A percentile compares a stretch with the other conserved stretches of the same genome.
Evolutionary conservation across 495 filamentous ascomycete species (phyloP).

Genomic region (Aspergillus wentii): DNA sequence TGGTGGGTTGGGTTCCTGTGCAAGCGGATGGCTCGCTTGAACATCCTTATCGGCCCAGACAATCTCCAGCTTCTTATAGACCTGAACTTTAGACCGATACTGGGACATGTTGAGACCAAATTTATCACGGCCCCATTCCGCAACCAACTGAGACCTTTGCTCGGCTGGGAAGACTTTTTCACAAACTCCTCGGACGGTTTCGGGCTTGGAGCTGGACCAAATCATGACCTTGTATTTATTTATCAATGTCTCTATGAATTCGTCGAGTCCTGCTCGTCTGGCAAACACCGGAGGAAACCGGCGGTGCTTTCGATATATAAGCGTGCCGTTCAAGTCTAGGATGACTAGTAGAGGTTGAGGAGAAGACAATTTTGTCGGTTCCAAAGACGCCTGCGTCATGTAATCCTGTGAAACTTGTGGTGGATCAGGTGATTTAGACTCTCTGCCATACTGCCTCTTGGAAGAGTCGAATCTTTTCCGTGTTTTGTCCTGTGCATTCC

Average conservation of each 20-base stretch:
- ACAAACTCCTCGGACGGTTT: slow-evolving; percentile 60
- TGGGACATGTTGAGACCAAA: slow-evolving; percentile 61
- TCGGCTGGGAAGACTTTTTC: slow-evolving; percentile 42
- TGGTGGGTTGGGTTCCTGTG: not conserved
- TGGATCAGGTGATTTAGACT: slow-evolving; percentile 5
- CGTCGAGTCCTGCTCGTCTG: slow-evolving; percentile 53
- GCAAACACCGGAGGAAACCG: slow-evolving; percentile 47
- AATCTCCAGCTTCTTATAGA: slow-evolving; percentile 75
- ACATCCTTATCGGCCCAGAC: slow-evolving; percentile 65
- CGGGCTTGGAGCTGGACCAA: slow-evolving; percentile 79
- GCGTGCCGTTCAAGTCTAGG: slow-evolving; percentile 89
- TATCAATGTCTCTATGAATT: slow-evolving; percentile 66
- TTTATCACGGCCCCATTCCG: slow-evolving; percentile 74
- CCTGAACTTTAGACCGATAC: slow-evolving; percentile 67
- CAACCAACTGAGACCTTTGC: slow-evolving; percentile 49
- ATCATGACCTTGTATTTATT: slow-evolving; percentile 71
- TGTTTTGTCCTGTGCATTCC: not conserved
- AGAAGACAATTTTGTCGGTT: slow-evolving; percentile 16
- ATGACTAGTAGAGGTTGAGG: slow-evolving; percentile 64
- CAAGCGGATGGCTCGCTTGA: slow-evolving; percentile 39
- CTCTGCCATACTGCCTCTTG: not conserved
- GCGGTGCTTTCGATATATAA: slow-evolving; percentile 62
- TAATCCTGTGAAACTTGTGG: slow-evolving; percentile 41
- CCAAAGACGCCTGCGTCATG: slow-evolving; percentile 31
- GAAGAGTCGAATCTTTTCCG: not conserved